Evolutionary conservation across 768 basidiomycete species (phyloP), one percentile per base, ranked within the genome.

Genomic region (Termitomyces sp.): DNA sequence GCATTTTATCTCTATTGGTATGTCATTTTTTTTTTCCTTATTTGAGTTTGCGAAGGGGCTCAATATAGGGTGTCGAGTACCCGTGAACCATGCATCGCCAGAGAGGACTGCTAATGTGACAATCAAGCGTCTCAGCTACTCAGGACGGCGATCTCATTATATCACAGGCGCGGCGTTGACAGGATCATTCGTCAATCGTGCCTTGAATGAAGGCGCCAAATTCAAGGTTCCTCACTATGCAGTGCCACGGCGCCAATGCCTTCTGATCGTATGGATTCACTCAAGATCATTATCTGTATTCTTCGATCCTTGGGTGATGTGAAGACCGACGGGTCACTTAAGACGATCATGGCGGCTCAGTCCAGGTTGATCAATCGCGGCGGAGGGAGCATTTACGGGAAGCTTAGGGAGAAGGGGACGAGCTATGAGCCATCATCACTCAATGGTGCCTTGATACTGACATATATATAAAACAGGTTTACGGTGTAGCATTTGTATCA

Each of bases 1-100:
- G 60, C 91, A 97, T 68, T 94, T 81, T 71, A 92, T 98, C 59
- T 96, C 94, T 70, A 96, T 99, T 60, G 94, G 89, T 89, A 68
- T 7, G 86, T 73, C 31, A n/a, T 46, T 22, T 4, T 31, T 29
- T n/a, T n/a, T n/a, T n/a, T n/a, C n/a, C n/a, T n/a, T n/a, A n/a
- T n/a, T n/a, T n/a, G n/a, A n/a, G n/a, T n/a, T n/a, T n/a, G n/a
- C n/a, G n/a, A n/a, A n/a, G n/a, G n/a, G n/a, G n/a, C n/a, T n/a
- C n/a, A n/a, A n/a, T n/a, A n/a, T n/a, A n/a, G n/a, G n/a, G n/a
- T n/a, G n/a, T n/a, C n/a, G n/a, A 12, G 48, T 56, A 39, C 0
- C 24, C 10, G 41, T 31, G 26, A 39, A 34, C 24, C 18, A 53
- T n/a, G 27, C 32, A 34, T 16, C 29, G 46, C 41, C 53, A n/a